Evolutionary conservation across 2,329 filamentous ascomycete genomes (phyloP).

Genomic region (Talaromyces sp.): DNA sequence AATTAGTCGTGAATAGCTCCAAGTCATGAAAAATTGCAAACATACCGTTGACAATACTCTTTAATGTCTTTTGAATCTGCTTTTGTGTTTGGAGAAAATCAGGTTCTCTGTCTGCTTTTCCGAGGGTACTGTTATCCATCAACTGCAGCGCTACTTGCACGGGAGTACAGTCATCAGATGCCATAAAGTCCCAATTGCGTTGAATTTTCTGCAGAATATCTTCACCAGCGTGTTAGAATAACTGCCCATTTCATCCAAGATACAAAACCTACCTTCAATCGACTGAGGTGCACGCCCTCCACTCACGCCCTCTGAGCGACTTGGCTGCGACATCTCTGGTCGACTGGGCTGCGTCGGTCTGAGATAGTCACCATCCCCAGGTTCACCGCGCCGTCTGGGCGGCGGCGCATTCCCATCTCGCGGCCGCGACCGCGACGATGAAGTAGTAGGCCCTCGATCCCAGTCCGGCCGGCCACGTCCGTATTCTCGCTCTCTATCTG

Average conservation of each 20-base stretch:
- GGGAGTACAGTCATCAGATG: slow-evolving; percentile 78
- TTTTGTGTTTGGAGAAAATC: slow-evolving; percentile 79
- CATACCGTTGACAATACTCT: slow-evolving; percentile 78
- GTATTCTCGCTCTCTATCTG: slow-evolving; percentile 12
- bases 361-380: slow-evolving; percentile 21
- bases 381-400: slow-evolving; percentile 19
- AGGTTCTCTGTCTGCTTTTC: slow-evolving; percentile 79
- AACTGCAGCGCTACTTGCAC: slow-evolving; percentile 93
- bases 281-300: slow-evolving; percentile 24
- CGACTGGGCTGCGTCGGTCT: slow-evolving; percentile 15
- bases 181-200: slow-evolving; percentile 88
- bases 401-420: slow-evolving; percentile 19
- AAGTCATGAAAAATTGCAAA: background rate
- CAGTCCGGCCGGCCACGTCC: slow-evolving; percentile 15
- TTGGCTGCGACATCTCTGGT: slow-evolving; percentile 14
- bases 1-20: background rate
- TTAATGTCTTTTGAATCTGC: slow-evolving; percentile 87
- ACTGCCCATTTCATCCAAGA: background rate
- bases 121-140: slow-evolving; percentile 89
- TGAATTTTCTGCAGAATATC: slow-evolving; percentile 77
- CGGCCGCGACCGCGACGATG: slow-evolving; percentile 30
- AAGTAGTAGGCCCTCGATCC: slow-evolving; percentile 21
- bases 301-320: slow-evolving; percentile 14
- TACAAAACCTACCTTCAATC: slow-evolving; percentile 28
- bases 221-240: slow-evolving; percentile 13